Evolutionary conservation across 2,329 filamentous ascomycete genomes (phyloP).

Genomic region (Trichoderma sp.): DNA sequence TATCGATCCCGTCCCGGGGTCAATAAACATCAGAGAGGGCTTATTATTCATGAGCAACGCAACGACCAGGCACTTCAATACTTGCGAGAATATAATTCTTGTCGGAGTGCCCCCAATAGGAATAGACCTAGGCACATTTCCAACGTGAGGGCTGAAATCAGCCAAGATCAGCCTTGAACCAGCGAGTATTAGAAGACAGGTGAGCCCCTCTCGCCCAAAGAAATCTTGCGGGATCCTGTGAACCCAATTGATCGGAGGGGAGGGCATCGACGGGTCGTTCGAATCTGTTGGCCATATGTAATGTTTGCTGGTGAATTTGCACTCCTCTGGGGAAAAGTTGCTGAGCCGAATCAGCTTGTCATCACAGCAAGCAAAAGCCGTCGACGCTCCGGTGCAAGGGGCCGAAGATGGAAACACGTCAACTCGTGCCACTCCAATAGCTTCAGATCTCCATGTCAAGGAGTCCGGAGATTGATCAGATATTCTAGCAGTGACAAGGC

Average conservation of each 20-base stretch:
- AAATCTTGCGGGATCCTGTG: conserved; percentile 42
- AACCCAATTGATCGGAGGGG: conserved; percentile 48
- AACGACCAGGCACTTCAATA: conserved; percentile 53
- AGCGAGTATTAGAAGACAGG: conserved; percentile 48
- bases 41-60: conserved; percentile 43
- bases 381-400: conserved; percentile 25
- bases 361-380: conserved; percentile 49
- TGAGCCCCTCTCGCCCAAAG: conserved; percentile 37
- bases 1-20: conserved; percentile 51
- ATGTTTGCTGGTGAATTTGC: conserved; percentile 40
- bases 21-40: conserved; percentile 54
- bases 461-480: conserved; percentile 23
- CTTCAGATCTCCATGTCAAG: conserved; percentile 31
- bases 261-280: conserved; percentile 42
- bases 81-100: conserved; percentile 53
- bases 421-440: conserved; percentile 37
- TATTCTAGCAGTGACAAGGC: conserved; percentile 42
- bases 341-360: conserved; percentile 44
- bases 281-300: conserved; percentile 53
- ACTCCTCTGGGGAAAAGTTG: conserved; percentile 31
- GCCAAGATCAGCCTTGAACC: conserved; percentile 51
- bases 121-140: conserved; percentile 50
- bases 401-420: conserved; percentile 32
- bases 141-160: conserved; percentile 45
- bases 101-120: conserved; percentile 46